These are phyloP conservation scores for Penicillium sp. DNA, from an alignment of 2,329 filamentous ascomycete species.

Conservation along the genomic window DNA sequence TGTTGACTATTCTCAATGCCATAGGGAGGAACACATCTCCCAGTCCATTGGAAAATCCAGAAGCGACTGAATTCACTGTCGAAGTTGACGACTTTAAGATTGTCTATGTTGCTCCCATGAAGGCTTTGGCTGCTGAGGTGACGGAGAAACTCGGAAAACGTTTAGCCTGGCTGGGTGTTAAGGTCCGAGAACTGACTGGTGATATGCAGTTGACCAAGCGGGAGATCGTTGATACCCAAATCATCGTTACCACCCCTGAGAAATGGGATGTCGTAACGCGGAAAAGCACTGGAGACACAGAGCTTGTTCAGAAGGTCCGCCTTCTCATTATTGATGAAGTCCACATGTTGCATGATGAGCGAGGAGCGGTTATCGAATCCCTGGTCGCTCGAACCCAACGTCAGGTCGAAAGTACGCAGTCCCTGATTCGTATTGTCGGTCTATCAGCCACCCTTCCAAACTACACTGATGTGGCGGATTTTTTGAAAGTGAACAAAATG, in stretches of 20 bases:
- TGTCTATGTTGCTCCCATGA: slow-evolving; percentile 98
- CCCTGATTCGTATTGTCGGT: slow-evolving; percentile 91
- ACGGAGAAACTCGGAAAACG: slow-evolving; percentile 91
- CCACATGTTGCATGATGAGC: slow-evolving; percentile 98
- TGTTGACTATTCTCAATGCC: slow-evolving; percentile 91
- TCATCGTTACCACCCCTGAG: slow-evolving; percentile 97
- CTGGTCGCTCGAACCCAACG: slow-evolving; percentile 91
- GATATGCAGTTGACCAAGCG: slow-evolving; percentile 98
- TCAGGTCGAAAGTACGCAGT: slow-evolving; percentile 97
- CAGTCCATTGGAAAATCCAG: slow-evolving; percentile 70
- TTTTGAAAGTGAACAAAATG: slow-evolving; percentile 90
- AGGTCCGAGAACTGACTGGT: slow-evolving; percentile 89
- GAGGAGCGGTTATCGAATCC: slow-evolving; percentile 92
- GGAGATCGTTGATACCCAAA: slow-evolving; percentile 92
- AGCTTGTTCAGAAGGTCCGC: slow-evolving; percentile 94
- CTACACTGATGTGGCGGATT: slow-evolving; percentile 94
- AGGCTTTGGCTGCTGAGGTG: slow-evolving; percentile 92
- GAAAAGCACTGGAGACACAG: slow-evolving; percentile 95
- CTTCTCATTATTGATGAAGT: slow-evolving; percentile 98
- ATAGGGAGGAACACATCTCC: slow-evolving; percentile 82
- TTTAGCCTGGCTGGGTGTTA: slow-evolving; percentile 87
- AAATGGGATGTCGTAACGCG: slow-evolving; percentile 99
- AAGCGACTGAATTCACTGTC: slow-evolving; percentile 77
- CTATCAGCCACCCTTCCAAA: slow-evolving; percentile 95
- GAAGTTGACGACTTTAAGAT: slow-evolving; percentile 90